Percentiles rank a stretch among this genome's conserved stretches.
These are phyloP conservation scores for Calamus simplicifolius DNA, from an alignment of 176 grass and related monocot genomes.

Conservation along the genomic window DNA sequence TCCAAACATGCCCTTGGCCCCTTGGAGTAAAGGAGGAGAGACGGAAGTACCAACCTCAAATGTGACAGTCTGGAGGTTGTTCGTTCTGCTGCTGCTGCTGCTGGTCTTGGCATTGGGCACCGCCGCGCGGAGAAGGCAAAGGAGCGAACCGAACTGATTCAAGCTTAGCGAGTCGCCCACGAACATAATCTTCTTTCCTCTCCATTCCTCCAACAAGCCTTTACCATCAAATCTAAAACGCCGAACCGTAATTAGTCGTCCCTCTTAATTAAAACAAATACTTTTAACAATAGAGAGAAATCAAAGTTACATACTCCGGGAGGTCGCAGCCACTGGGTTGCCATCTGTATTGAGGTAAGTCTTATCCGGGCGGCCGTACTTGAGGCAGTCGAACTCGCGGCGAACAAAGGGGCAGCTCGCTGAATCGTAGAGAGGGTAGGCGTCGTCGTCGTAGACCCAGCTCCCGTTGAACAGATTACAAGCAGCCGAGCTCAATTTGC, in stretches of 20 bases:
- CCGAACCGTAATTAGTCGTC: not conserved
- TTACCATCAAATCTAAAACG: constrained; percentile 53
- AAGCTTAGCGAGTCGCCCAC: constrained; percentile 86
- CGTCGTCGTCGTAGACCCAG: constrained; percentile 68
- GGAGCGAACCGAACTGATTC: constrained; percentile 81
- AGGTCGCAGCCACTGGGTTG: constrained; percentile 24
- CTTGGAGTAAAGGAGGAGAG: too few species aligned
- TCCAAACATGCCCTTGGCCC: too few species aligned
- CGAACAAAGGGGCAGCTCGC: constrained; percentile 68
- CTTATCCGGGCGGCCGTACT: constrained; percentile 58
- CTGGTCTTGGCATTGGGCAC: constrained; percentile 19
- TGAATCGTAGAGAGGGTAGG: constrained; percentile 77
- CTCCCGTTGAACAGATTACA: constrained; percentile 53
- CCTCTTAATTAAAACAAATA: too few species aligned
- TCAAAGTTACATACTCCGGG: not conserved
- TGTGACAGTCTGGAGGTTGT: constrained; percentile 21
- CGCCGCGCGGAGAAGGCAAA: constrained; percentile 67
- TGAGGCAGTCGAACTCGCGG: constrained; percentile 67
- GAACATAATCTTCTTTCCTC: constrained; percentile 79
- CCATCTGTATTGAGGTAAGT: constrained; percentile 76
- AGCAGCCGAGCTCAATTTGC: not conserved
- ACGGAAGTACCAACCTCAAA: constrained; percentile 38
- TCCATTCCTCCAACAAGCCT: constrained; percentile 46
- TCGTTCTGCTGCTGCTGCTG: constrained; percentile 19
- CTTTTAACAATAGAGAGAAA: too few species aligned